Percentiles rank a stretch among this genome's conserved stretches.
phyloP scores from a whole-genome alignment of 2,329 filamentous ascomycete genomes.

The Endothia cerciana region DNA sequence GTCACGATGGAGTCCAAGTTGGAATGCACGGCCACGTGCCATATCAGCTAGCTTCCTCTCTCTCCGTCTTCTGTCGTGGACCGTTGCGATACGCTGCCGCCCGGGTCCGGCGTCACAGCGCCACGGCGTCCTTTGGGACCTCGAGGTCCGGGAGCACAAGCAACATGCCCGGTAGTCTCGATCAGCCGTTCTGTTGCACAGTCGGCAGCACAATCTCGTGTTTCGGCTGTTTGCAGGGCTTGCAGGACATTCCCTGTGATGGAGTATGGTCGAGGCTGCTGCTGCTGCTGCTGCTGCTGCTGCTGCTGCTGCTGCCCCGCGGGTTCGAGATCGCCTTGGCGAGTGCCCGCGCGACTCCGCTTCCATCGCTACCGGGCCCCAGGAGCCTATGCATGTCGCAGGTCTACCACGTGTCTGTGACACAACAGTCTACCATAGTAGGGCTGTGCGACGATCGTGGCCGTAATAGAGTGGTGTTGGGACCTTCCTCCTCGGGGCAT shows the following conservation, averaged over 20 bases:
- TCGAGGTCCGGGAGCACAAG: constrained; percentile 9
- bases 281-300: too few relatives aligned
- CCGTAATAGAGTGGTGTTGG: background rate
- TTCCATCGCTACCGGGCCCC: background rate
- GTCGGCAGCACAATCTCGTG: background rate
- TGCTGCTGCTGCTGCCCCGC: background rate
- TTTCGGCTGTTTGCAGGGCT: background rate
- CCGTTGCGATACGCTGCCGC: constrained; percentile 2
- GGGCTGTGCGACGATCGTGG: constrained; percentile 8
- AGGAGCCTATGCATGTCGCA: background rate
- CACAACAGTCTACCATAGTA: background rate
- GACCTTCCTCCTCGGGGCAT: background rate
- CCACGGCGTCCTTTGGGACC: background rate
- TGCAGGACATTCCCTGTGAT: too few relatives aligned
- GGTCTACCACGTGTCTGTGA: constrained; percentile 1
- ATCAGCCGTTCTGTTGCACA: background rate
- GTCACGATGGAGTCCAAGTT: background rate
- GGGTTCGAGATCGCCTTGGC: background rate
- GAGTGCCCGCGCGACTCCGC: background rate
- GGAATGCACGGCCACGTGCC: background rate
- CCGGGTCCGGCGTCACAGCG: background rate
- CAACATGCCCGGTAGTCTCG: background rate
- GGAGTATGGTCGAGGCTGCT: background rate
- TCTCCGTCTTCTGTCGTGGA: background rate
- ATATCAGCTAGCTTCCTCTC: background rate